Evolutionary conservation across 345 rosid genomes (phyloP), one percentile per base, ranked within the genome.

Genomic region (Tarenaya hassleriana): DNA sequence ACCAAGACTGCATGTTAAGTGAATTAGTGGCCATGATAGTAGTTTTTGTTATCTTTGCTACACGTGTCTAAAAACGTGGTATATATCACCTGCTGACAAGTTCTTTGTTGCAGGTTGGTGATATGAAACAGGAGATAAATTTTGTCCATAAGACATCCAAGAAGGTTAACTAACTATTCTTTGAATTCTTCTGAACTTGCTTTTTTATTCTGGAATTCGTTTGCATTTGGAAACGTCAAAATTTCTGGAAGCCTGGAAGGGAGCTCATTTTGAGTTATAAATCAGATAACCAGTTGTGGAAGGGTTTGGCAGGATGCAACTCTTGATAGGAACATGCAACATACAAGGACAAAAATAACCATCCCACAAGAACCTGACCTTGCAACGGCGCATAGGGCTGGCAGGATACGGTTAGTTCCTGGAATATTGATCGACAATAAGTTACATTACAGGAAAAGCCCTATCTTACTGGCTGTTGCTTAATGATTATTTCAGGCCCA

Each of bases 321-420:
- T 50, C 29, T 58, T 38, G 88, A 79, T 52, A 73, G 53, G 72
- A 70, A 29, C 48, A 40, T 58, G 35, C 60, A 51, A 16, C 72
- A 56, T 39, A 37, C 69, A 34, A 85, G 59, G 68, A 66, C 81
- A 54, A 83, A 73, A 71, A 58, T 81, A 56, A 92, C 98, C 35
- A 71, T 92, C 75, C 97, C 98, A 13, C 82, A 83, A 34, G 95
- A 83, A 62, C 97, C 95, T 59, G 95, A 75, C 48, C 81, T 92
- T 63, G 94, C 80, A 73, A 92, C 98, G 58, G 79, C 91, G 7
- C 71, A 77, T 21, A 78, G 97, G 76, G 85, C 91, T 18, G 86
- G 78, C 47, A 83, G 91, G 65, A 75, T 48, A 60, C 73, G 94
- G 98, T 88, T 41, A 64, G 73, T 46, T 34, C 12, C 56, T 38